A percentile compares a stretch with the other conserved stretches of the same genome.
Conservation (phyloP, 2,329 filamentous ascomycete species). For the Penicillium sp. region DNA sequence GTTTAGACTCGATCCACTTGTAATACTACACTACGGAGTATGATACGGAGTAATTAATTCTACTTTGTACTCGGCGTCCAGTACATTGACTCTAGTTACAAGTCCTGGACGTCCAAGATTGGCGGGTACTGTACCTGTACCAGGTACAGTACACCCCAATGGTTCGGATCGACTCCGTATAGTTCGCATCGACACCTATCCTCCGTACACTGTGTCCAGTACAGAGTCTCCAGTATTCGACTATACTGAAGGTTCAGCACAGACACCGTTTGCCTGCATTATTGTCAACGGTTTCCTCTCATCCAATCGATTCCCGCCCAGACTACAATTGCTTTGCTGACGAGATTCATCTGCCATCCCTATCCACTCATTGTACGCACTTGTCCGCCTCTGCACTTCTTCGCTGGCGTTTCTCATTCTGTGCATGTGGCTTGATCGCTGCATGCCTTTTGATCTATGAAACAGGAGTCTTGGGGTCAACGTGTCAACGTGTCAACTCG, state of each 20-base stretch:
- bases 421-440: background rate
- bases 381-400: too few relatives aligned
- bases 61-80: too few relatives aligned
- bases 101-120: too few relatives aligned
- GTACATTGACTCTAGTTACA: too few relatives aligned
- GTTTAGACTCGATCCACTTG: constrained; percentile 16
- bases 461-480: background rate
- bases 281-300: background rate
- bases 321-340: constrained; percentile 5
- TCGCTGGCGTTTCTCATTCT: background rate
- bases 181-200: background rate
- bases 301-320: constrained; percentile 21
- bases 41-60: too few relatives aligned
- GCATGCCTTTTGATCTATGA: background rate
- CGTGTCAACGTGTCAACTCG: background rate
- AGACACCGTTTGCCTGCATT: constrained; percentile 17
- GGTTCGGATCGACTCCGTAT: background rate
- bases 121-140: background rate
- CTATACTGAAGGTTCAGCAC: constrained; percentile 5
- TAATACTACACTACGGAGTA: background rate
- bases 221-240: background rate
- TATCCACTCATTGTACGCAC: constrained; percentile 12
- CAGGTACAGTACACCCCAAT: background rate
- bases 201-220: too few relatives aligned
- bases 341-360: constrained; percentile 3